These are phyloP conservation scores for Mycena filopes DNA, from an alignment of 768 basidiomycete species.

Conservation along the genomic window DNA sequence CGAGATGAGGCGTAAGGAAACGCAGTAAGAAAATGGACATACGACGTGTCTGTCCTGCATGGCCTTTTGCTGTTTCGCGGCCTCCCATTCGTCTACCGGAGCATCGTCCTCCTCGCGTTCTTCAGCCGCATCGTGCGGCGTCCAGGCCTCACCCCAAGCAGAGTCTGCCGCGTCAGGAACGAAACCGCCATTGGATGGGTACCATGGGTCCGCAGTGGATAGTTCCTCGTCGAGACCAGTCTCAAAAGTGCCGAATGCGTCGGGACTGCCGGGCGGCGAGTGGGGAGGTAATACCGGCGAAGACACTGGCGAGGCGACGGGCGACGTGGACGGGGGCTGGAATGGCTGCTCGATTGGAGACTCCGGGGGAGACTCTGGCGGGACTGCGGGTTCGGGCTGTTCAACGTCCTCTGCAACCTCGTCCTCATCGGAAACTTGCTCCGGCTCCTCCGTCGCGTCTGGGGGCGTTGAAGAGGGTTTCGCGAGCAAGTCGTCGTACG, in stretches of 20 bases:
- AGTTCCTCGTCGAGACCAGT: slow-evolving; percentile 49
- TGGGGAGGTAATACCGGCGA: slow-evolving; percentile 23
- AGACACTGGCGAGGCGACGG: slow-evolving; percentile 28
- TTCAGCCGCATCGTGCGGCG: slow-evolving; percentile 35
- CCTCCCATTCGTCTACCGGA: slow-evolving; percentile 74
- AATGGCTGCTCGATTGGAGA: slow-evolving; percentile 23
- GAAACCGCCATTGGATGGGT: slow-evolving; percentile 38
- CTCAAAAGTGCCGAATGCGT: slow-evolving; percentile 71
- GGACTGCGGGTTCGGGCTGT: slow-evolving; percentile 6
- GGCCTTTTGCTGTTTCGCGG: slow-evolving; percentile 66
- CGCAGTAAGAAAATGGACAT: slow-evolving; percentile 51
- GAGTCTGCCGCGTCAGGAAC: slow-evolving; percentile 28
- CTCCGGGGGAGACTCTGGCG: slow-evolving; percentile 9
- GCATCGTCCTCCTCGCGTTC: slow-evolving; percentile 35
- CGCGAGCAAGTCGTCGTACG: slow-evolving; percentile 55
- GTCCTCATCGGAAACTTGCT: slow-evolving; percentile 24
- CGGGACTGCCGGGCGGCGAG: slow-evolving; percentile 54
- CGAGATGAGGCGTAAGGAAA: slow-evolving; percentile 31
- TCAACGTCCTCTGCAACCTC: not conserved
- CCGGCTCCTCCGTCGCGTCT: slow-evolving; percentile 19
- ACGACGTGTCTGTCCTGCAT: slow-evolving; percentile 73
- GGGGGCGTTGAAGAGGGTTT: slow-evolving; percentile 28
- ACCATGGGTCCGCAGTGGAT: slow-evolving; percentile 49
- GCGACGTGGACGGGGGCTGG: slow-evolving; percentile 17
- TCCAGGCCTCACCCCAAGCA: slow-evolving; percentile 60